Evolutionary conservation across 192 early-diverging fungal genomes (phyloP), one percentile per base, ranked within the genome.

Genomic region (Rhizophagus sp.): DNA sequence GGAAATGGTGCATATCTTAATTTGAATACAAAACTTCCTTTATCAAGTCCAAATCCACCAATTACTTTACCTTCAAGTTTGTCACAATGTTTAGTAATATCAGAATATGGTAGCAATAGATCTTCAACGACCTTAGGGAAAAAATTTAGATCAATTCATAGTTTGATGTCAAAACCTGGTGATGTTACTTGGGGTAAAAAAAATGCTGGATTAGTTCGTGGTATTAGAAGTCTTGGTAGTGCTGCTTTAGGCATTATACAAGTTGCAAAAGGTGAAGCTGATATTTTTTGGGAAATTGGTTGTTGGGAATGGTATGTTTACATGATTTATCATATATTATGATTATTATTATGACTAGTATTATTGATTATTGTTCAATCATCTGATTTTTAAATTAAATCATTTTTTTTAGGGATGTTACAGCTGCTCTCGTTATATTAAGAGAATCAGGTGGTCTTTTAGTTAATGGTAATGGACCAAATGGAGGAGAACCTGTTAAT

Each of bases 281-380:
- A 99, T 80, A 81, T 94, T 9, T 98, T 96, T 84, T 99, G 96
- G 95, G 97, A 99, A 83, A 88, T 92, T 62, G 97, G 97, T 8
- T 88, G 84, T 75, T 90, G 89, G 89, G 89, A 88, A 47, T 90
- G 89, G 89, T 87, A 83, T 77, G 80, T 57, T 8, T 36, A 25
- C 50, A 12, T 47, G 44, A 44, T 44, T 44, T 44, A 44, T 4
- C 6, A 5, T 36, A 44, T 44, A 44, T 44, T 44, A 9, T 44
- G 36, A 36, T 57, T 7, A 50, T 76, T 27, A 15, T 76, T 15
- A 76, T 25, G 2, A 15, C 1, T 15, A 73, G 69, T 15, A 17
- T 15, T 52, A 2, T 52, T 52, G 12, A 65, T 13, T 25, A 27
- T 25, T 27, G 4, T 66, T 66, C 10, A 30, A 27, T 66, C 33